Evolutionary conservation across 2,329 filamentous ascomycete genomes (phyloP).

Genomic region (Dactylellina drechsleri): DNA sequence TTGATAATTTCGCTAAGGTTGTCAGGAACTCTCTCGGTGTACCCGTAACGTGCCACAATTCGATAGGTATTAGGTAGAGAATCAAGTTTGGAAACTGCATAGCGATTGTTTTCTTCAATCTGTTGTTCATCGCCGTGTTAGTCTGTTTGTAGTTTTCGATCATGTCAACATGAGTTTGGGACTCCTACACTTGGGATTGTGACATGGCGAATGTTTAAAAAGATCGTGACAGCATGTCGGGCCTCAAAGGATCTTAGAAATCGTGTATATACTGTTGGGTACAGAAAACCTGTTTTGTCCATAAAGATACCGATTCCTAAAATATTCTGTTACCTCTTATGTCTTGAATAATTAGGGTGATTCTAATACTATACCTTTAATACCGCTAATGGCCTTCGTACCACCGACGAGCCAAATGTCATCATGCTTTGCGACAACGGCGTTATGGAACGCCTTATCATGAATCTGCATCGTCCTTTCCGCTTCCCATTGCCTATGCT

Average conservation of each 20-base stretch:
- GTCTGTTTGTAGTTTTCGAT: neutral
- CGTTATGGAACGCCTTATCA: conserved; percentile 48
- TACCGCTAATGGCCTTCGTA: conserved; percentile 35
- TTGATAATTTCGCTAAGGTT: conserved; percentile 66
- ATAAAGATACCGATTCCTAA: conserved; percentile 78
- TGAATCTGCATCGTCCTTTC: conserved; percentile 64
- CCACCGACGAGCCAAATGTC: conserved; percentile 41
- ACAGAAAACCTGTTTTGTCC: conserved; percentile 76
- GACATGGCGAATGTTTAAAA: conserved; percentile 74
- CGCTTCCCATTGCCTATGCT: conserved; percentile 78
- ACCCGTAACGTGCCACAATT: conserved; percentile 76
- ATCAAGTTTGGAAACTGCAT: conserved; percentile 63
- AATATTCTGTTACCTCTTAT: conserved; percentile 57
- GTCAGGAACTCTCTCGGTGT: conserved; percentile 75
- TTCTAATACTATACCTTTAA: conserved; percentile 32
- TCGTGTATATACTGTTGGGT: conserved; percentile 75
- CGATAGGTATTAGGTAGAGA: conserved; percentile 73
- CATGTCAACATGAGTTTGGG: no score
- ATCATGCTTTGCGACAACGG: conserved; percentile 31
- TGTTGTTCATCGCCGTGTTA: conserved; percentile 53
- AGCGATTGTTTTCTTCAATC: conserved; percentile 63
- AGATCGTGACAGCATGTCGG: conserved; percentile 74
- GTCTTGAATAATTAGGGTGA: conserved; percentile 1
- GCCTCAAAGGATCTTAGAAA: conserved; percentile 77
- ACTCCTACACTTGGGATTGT: conserved; percentile 59